Evolutionary conservation across 2,329 filamentous ascomycete species (phyloP), one percentile per base, ranked within the genome.

Genomic region (Talaromyces rugulosus): DNA sequence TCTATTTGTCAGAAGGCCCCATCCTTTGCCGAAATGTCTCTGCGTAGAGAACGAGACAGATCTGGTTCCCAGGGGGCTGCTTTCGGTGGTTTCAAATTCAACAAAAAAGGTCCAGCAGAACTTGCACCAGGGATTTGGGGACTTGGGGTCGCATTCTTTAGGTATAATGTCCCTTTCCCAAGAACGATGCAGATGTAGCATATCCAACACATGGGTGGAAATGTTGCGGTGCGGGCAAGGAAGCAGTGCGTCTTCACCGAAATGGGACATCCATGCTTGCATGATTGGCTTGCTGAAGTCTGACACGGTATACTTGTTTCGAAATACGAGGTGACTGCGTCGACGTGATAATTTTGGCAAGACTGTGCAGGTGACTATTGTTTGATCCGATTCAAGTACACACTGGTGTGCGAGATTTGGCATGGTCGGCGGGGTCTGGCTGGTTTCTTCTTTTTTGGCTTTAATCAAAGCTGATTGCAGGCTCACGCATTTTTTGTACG

Each of bases 401-500:
- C 60, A 62, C 28, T 62, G 36, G 36, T 62, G 60, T 5, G 28
- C 12, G 12, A 62, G 52, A 2, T n/a, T 23, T 6, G 40, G 14
- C 18, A 16, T 40, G 11, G 7, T 33, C 33, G 7, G 31, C 28
- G 0, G 12, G n/a, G 30, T 3, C 3, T n/a, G 55, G 1, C 16
- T 57, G 18, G 3, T 23, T 28, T n/a, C 5, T 40, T 6, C 36
- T 40, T 9, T 11, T 18, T n/a, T 30, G 5, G 40, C 36, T 0
- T 27, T 11, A 5, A n/a, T 8, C 5, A 62, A 8, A 11, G 27
- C 51, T 9, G 36, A 30, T 30, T 59, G 56, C 27, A 62, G 16
- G 8, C 42, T 55, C 12, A n/a, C 18, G 11, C 40, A 40, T 9
- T 62, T 62, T 30, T 58, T 62, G 50, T 55, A 59, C 11, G 60